Evolutionary conservation across 2,329 filamentous ascomycete species (phyloP).

Genomic region (Talaromyces sp.): DNA sequence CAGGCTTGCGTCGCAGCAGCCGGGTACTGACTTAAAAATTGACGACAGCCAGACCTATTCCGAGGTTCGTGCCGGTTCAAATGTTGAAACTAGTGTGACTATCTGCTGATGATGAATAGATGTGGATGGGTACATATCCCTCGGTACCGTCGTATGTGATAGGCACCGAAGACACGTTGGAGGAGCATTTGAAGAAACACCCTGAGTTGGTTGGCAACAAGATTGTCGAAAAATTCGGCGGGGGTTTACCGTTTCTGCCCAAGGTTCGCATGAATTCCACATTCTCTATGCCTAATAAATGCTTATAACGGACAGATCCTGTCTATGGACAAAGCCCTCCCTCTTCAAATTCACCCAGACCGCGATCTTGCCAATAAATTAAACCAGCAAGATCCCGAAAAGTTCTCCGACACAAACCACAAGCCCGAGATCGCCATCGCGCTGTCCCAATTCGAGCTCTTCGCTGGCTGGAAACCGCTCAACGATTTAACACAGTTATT

Average conservation of each 20-base stretch:
- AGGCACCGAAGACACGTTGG: constrained; percentile 57
- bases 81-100: background rate
- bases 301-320: constrained; percentile 47
- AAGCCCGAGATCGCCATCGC: constrained; percentile 76
- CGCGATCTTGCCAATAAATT: constrained; percentile 60
- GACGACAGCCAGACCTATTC: constrained; percentile 60
- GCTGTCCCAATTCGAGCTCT: constrained; percentile 66
- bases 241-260: constrained; percentile 65
- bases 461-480: constrained; percentile 68
- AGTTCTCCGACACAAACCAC: constrained; percentile 68
- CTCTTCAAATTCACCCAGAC: constrained; percentile 69
- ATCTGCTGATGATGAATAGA: constrained; percentile 25
- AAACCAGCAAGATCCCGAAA: constrained; percentile 58
- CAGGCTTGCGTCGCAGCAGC: constrained; percentile 59
- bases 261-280: constrained; percentile 44
- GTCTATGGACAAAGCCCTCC: constrained; percentile 69
- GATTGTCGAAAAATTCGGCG: constrained; percentile 56
- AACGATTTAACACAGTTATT: constrained; percentile 56
- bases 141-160: constrained; percentile 62
- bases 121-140: constrained; percentile 76
- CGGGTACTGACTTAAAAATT: constrained; percentile 57
- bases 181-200: constrained; percentile 60
- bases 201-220: constrained; percentile 59
- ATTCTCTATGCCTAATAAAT: background rate
- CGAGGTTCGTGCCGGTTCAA: constrained; percentile 38